These are phyloP conservation scores for Plasmodium vinckei DNA, from an alignment of 169 alveolate species.

Conservation along the genomic window DNA sequence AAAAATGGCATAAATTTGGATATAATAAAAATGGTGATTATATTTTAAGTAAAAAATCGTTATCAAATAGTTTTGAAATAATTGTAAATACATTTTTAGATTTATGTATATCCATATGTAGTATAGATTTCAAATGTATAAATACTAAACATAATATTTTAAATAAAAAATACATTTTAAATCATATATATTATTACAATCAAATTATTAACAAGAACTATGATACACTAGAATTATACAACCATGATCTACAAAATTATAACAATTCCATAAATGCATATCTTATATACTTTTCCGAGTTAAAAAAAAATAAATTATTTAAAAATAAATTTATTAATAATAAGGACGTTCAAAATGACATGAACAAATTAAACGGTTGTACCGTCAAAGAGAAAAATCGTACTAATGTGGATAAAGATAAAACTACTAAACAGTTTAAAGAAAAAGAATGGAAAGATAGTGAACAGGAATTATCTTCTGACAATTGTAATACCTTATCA, in stretches of 20 bases:
- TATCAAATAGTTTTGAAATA: conserved; percentile 51
- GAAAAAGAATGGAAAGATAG: not conserved
- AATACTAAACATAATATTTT: conserved; percentile 3
- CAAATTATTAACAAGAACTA: conserved; percentile 24
- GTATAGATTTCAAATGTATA: conserved; percentile 28
- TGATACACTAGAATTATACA: not conserved
- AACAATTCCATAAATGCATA: conserved; percentile 19
- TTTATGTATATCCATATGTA: conserved; percentile 63
- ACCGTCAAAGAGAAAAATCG: not conserved
- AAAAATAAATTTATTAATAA: not conserved
- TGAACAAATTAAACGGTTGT: not conserved
- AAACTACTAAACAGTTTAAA: conserved; percentile 4
- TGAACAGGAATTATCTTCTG: not conserved
- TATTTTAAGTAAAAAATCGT: not conserved
- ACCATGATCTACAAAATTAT: conserved; percentile 19
- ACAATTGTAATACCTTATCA: not conserved
- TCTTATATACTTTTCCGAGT: conserved; percentile 33
- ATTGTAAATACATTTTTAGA: conserved; percentile 50
- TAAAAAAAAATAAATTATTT: not conserved
- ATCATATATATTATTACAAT: conserved; percentile 18
- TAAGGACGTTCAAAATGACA: not conserved
- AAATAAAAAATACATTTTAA: conserved; percentile 14
- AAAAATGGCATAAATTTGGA: not conserved
- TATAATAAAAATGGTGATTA: not conserved
- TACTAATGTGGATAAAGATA: not conserved